These are phyloP conservation scores for Pyrus pyrifolia DNA, from an alignment of 306 rosid genomes.

Conservation along the genomic window DNA sequence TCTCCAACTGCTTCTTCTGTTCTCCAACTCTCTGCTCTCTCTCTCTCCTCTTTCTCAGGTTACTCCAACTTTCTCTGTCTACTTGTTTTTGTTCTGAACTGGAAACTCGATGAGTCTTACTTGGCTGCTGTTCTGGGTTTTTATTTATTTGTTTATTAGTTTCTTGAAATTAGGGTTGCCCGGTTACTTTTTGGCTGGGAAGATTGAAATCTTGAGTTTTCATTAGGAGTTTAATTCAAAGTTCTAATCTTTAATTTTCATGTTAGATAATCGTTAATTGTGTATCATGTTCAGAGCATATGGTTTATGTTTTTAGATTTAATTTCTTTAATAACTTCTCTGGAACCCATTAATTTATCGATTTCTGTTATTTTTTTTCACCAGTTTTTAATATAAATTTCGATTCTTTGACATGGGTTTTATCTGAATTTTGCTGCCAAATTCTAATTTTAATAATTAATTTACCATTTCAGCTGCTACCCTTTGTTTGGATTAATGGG, in stretches of 20 bases:
- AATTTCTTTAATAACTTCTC: not conserved
- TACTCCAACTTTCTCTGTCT: not conserved
- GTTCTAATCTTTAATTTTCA: not conserved
- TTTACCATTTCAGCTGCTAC: conserved; percentile 1
- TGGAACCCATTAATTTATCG: not conserved
- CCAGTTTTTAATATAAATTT: not conserved
- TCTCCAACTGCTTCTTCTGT: not conserved
- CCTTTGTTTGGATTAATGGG: conserved; percentile 26
- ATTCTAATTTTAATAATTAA: not conserved
- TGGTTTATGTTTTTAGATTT: not conserved
- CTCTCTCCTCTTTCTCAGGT: not conserved
- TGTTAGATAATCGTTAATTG: not conserved
- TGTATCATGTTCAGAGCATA: not conserved
- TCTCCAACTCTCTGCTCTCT: not conserved
- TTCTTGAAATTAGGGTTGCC: not conserved
- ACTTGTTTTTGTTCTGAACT: not conserved
- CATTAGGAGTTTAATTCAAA: not conserved
- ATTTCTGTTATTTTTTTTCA: not conserved
- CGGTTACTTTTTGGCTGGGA: not conserved
- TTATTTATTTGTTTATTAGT: not conserved
- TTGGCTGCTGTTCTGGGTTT: not conserved
- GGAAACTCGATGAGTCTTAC: not conserved
- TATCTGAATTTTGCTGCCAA: not conserved
- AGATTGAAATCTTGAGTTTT: not conserved
- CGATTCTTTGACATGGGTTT: not conserved